Conservation (phyloP, 2,329 filamentous ascomycete genomes). For the Botrytis hyacinthi region DNA sequence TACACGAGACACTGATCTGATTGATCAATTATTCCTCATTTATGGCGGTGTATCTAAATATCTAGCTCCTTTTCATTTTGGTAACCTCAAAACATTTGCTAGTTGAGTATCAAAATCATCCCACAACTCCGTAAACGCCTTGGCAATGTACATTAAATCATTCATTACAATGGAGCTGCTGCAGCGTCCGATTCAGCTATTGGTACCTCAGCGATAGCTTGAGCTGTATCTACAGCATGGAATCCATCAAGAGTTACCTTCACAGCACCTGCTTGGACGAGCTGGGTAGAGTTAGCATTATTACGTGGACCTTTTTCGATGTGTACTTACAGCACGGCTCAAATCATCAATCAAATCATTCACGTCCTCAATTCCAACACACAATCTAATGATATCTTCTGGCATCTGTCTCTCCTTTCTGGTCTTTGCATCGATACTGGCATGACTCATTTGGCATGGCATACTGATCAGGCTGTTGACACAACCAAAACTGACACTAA, state of each 20-base stretch:
- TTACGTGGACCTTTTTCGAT: constrained; percentile 15
- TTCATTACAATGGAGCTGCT: constrained; percentile 25
- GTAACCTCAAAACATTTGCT: constrained; percentile 5
- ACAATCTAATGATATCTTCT: constrained; percentile 92
- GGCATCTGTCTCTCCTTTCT: constrained; percentile 86
- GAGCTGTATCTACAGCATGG: constrained; percentile 50
- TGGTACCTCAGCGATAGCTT: constrained; percentile 32
- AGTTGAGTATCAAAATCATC: constrained; percentile 14
- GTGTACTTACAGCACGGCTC: constrained; percentile 73
- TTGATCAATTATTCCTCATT: constrained; percentile 17
- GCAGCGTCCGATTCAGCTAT: constrained; percentile 35
- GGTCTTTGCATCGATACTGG: constrained; percentile 95
- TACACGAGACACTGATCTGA: constrained; percentile 6
- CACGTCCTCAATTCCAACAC: constrained; percentile 92
- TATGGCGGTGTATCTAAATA: constrained; percentile 6
- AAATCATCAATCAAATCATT: constrained; percentile 92
- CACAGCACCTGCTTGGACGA: constrained; percentile 93
- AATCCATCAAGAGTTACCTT: constrained; percentile 82
- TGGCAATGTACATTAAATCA: constrained; percentile 24
- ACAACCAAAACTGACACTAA: constrained; percentile 95
- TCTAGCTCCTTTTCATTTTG: constrained; percentile 4
- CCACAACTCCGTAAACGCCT: constrained; percentile 22
- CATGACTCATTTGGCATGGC: constrained; percentile 99
- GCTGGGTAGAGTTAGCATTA: constrained; percentile 46
- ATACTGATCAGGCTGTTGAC: constrained; percentile 99